Base-by-base conservation (phyloP, 148 eudicot species). In the Fagopyrum esculentum region DNA sequence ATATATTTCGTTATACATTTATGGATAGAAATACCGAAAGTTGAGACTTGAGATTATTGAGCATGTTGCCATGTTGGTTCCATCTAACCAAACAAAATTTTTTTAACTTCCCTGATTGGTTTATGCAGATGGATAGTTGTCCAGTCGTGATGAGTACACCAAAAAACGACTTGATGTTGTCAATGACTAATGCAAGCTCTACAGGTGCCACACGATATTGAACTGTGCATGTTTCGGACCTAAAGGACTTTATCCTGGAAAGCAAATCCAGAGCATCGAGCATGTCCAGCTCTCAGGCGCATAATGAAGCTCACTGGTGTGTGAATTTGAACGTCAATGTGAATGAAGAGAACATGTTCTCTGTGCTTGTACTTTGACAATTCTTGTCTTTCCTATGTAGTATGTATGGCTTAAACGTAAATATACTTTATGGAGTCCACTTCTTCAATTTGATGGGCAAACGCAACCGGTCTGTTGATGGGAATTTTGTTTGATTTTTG, bases 91-190 rank as follows among this genome's bases (percentile, higher is more conserved):
- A 19, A 56, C 61, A 2, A 5, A 17, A n/a, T 22, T 6, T 29
- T 22, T 29, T 35, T 59, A 5, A 59, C 35, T 35, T 64, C 40
- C 26, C 4, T 7, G 1, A 45, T 30, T 75, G 45, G 40, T 13
- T 57, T 73, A 51, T 83, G 85, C 85, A 93, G 98, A 81, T 93
- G 98, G 98, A 91, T 95, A 77, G 94, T 88, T 86, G 99, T 22
- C 92, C 83, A 95, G 97, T 72, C 99, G 99, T 77, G 99, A 95
- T 86, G 99, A 95, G 83, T 95, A 87, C 63, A 92, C 97, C 45
- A 80, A 86, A 74, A 97, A 95, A 81, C 89, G 99, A 5, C 85
- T 95, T 17, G 97, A 95, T 43, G 96, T 96, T 15, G 81, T 95
- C 35, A 83, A 84, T 54, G 97, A 95, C 30, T 96, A 95, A 73